Conservation (phyloP, 2,329 filamentous ascomycete genomes). For the Verticillium klebahnii region DNA sequence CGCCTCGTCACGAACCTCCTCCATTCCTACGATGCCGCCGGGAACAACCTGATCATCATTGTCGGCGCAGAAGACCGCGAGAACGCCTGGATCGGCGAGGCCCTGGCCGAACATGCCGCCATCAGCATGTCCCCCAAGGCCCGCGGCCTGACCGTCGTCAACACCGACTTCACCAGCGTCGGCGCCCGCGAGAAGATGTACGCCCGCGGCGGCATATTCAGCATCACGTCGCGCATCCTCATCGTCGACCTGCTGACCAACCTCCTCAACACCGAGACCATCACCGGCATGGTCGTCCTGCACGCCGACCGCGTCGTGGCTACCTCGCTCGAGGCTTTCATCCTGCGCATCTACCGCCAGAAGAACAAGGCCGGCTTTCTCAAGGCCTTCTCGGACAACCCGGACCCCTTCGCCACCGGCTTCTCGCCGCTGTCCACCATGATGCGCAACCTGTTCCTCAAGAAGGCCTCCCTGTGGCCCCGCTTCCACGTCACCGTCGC, state of each 20-base stretch:
- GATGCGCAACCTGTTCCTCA: slow-evolving; percentile 87
- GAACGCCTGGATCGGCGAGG: slow-evolving; percentile 96
- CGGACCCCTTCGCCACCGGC: slow-evolving; percentile 82
- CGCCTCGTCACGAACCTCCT: slow-evolving; percentile 93
- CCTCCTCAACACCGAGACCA: slow-evolving; percentile 73
- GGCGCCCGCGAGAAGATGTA: slow-evolving; percentile 89
- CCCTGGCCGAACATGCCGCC: slow-evolving; percentile 89
- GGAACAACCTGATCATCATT: slow-evolving; percentile 86
- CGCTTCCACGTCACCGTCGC: slow-evolving; percentile 90
- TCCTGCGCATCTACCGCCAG: slow-evolving; percentile 87
- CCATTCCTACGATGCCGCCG: slow-evolving; percentile 93
- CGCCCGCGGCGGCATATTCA: slow-evolving; percentile 82
- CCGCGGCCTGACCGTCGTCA: slow-evolving; percentile 83
- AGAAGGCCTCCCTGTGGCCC: slow-evolving; percentile 86
- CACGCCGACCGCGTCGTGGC: slow-evolving; percentile 85
- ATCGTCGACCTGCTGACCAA: slow-evolving; percentile 89
- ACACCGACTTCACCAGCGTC: slow-evolving; percentile 90
- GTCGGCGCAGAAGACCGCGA: slow-evolving; percentile 89
- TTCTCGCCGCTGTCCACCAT: slow-evolving; percentile 86
- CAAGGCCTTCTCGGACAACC: slow-evolving; percentile 92
- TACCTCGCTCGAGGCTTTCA: slow-evolving; percentile 91
- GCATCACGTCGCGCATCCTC: slow-evolving; percentile 90
- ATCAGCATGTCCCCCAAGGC: slow-evolving; percentile 79
- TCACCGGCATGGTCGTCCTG: slow-evolving; percentile 82
- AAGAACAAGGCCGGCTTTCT: slow-evolving; percentile 92